phyloP scores from a whole-genome alignment of 2,329 filamentous ascomycete species.

The Cladophialophora psammophila region DNA sequence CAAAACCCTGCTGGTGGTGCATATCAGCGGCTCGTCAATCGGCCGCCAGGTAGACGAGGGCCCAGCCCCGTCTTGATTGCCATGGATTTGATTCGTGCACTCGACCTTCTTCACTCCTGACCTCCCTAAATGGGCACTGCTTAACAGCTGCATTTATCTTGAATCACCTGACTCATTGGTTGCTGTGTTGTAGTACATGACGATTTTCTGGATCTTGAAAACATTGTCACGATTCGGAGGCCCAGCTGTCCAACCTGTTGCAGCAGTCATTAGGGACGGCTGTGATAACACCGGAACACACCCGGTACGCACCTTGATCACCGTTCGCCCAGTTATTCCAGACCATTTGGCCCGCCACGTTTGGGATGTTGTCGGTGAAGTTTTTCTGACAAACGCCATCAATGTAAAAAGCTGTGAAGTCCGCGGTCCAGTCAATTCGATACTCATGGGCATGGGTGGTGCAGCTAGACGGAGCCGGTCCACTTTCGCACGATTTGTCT shows the following conservation, averaged over 20 bases:
- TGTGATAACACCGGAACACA: not conserved
- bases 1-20: not conserved
- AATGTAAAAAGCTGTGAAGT: slow-evolving; percentile 39
- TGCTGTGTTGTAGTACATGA: slow-evolving; percentile 39
- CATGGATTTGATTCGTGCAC: not conserved
- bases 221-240: slow-evolving; percentile 35
- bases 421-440: slow-evolving; percentile 37
- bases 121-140: not conserved
- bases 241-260: slow-evolving; percentile 34
- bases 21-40: slow-evolving; percentile 7
- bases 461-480: slow-evolving; percentile 33
- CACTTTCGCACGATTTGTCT: slow-evolving; percentile 27
- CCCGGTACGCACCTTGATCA: slow-evolving; percentile 31
- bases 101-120: not conserved
- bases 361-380: slow-evolving; percentile 36
- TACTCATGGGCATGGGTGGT: slow-evolving; percentile 37
- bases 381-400: slow-evolving; percentile 34
- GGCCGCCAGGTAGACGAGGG: not conserved
- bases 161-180: slow-evolving; percentile 9
- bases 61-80: not conserved
- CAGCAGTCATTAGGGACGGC: slow-evolving; percentile 1
- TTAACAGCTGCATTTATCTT: not conserved
- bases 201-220: slow-evolving; percentile 38
- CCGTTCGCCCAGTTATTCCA: slow-evolving; percentile 42
- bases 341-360: slow-evolving; percentile 34